A percentile compares a stretch with the other conserved stretches of the same genome.
Conservation (phyloP, 2,329 filamentous ascomycete genomes). For the Neoscytalidium dimidiatum region DNA sequence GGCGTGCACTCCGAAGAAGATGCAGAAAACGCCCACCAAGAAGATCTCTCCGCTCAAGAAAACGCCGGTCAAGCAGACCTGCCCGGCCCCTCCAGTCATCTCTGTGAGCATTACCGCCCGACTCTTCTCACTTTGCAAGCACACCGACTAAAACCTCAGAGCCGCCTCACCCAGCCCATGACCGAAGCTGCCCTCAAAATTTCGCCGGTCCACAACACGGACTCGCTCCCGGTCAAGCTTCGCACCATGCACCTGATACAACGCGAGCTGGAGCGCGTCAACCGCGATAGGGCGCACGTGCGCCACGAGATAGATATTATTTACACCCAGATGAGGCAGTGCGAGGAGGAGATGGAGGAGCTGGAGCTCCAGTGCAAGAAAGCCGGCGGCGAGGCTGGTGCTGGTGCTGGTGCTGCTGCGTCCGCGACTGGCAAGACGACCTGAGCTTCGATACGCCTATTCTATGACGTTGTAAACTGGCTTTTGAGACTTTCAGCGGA, state of each 20-base stretch:
- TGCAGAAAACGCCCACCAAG: neutral
- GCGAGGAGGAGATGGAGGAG: neutral
- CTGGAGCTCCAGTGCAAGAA: neutral
- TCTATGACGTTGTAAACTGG: no score
- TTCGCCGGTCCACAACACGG: neutral
- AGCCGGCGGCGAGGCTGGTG: neutral
- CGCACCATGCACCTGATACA: neutral
- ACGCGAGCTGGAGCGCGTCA: neutral
- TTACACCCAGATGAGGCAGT: neutral
- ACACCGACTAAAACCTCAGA: no score
- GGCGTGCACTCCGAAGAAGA: neutral
- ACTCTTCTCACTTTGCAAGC: no score
- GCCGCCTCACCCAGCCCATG: neutral
- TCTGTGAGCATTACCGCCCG: no score
- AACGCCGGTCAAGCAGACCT: neutral
- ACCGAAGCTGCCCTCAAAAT: neutral
- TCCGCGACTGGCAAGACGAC: neutral
- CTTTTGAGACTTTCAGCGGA: no score
- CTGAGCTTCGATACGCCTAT: no score
- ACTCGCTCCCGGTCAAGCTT: neutral
- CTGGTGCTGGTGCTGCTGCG: no score
- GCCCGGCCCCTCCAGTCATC: no score
- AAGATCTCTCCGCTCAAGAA: neutral
- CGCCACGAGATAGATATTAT: neutral
- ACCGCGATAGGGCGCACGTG: neutral